Evolutionary conservation across 2,329 filamentous ascomycete genomes (phyloP), one percentile per base, ranked within the genome.

Genomic region (Fonsecaea monophora): DNA sequence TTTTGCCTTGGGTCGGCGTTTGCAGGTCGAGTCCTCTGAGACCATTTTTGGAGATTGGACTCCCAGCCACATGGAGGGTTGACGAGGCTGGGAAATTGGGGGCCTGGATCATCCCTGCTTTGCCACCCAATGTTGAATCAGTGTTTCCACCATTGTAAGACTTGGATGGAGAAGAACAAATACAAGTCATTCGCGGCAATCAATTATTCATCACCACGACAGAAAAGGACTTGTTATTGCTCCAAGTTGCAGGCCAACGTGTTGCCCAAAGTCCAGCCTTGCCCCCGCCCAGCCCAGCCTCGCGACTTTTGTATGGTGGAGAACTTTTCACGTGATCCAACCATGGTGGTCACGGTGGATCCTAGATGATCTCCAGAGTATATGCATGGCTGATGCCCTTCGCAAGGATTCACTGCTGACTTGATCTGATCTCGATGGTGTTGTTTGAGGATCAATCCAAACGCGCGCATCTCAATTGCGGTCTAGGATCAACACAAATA

Each of bases 31-130:
- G 45, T 50, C 60, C 12, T 38, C 40, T 35, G 60, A 54, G 60
- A 50, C 57, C 37, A 60, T 60, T 42, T 42, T n/a, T 62, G 18
- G 53, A 18, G 13, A 25, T 34, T 53, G 45, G 32, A 25, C 40
- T 59, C 55, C 53, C 53, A 57, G 53, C 53, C 53, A 53, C 62
- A 35, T 40, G 40, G 37, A 13, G 15, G 25, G 21, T n/a, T 35
- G 59, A 61, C 59, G 59, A 61, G 59, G 59, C 59, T 61, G 59
- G 59, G 59, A 61, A n/a, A 61, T 61, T 61, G 9, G 35, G 37
- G 12, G 30, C 55, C 45, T 38, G 59, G 37, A 13, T 21, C 59
- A 21, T 40, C n/a, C 15, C 45, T 8, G 10, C 9, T 30, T 18
- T 10, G 8, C 45, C 45, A 50, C 21, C 5, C 45, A 6, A 6